Conservation (phyloP, 768 basidiomycete genomes). For the Phylloporus scabripes region DNA sequence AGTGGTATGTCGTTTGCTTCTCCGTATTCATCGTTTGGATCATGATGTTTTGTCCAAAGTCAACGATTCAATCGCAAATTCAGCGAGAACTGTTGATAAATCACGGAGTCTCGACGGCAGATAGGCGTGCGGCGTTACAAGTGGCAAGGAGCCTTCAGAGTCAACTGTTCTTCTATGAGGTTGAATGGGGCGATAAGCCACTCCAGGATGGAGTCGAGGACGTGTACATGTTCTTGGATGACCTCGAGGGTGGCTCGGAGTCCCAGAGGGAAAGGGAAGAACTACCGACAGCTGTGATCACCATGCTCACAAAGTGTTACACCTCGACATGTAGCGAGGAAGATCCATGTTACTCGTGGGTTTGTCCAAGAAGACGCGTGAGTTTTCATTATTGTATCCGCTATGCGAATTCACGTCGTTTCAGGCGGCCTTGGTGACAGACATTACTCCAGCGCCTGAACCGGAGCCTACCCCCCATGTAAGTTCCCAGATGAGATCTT, state of each 20-base stretch:
- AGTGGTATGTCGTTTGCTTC: constrained; percentile 55
- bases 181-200: constrained; percentile 85
- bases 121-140: constrained; percentile 78
- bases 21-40: not conserved
- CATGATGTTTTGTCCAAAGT: constrained; percentile 41
- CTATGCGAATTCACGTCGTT: constrained; percentile 11
- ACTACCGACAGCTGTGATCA: constrained; percentile 86
- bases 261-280: constrained; percentile 57
- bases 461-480: constrained; percentile 28
- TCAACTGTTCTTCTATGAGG: constrained; percentile 94
- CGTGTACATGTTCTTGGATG: constrained; percentile 90
- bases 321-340: constrained; percentile 81
- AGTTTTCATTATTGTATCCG: constrained; percentile 10
- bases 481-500: constrained; percentile 29
- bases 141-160: constrained; percentile 88
- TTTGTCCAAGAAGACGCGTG: constrained; percentile 67
- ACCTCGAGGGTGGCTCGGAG: constrained; percentile 62
- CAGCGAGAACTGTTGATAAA: constrained; percentile 76
- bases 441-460: constrained; percentile 17
- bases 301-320: constrained; percentile 87
- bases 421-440: constrained; percentile 23
- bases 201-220: constrained; percentile 88
- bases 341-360: constrained; percentile 72
- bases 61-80: constrained; percentile 82
- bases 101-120: constrained; percentile 67